Evolutionary conservation across 192 early-diverging fungal genomes (phyloP), one percentile per base, ranked within the genome.

Genomic region (Entomortierella chlamydospora): DNA sequence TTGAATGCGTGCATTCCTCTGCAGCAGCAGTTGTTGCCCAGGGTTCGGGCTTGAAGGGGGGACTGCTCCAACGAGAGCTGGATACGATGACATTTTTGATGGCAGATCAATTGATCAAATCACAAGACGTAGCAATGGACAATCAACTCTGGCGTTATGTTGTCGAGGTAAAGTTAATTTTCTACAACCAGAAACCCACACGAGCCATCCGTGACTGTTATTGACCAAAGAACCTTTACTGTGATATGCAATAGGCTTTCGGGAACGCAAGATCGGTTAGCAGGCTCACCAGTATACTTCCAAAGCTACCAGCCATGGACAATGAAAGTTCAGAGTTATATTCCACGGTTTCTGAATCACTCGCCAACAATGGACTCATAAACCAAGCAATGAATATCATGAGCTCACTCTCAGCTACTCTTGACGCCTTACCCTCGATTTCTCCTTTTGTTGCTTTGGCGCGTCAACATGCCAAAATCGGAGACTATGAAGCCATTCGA

Each of bases 101-200:
- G 76, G 76, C 76, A 7, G 62, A 79, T 53, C 76, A 79, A 59
- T 31, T 79, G 58, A 66, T 11, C 17, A 28, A 42, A 17, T 29
- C 53, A 4, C 26, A 59, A 11, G 63, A 70, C 20, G 49, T 79
- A 4, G 30, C 60, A 8, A 65, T 79, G 61, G 76, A 79, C 33
- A 68, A 79, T 17, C 45, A 54, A 29, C 60, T 79, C 10, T 79
- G 76, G 76, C 13, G 58, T 17, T 61, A 70, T 66, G 57, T 79
- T 49, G 31, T 79, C 15, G 34, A 79, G 68, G 76, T 70, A 45
- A 6, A 6, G 53, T 37, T 4, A 37, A 31, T 42, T 13, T 69
- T 59, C 26, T 53, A 59, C 51, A 15, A 12, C 4, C 34, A 37
- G 34, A 4, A 37, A 4, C 34, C 4, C 10, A 37, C 34, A 10